Evolutionary conservation across 139 green algal species (phyloP), one percentile per base, ranked within the genome.

Genomic region (Chlamydomonas asymmetrica): DNA sequence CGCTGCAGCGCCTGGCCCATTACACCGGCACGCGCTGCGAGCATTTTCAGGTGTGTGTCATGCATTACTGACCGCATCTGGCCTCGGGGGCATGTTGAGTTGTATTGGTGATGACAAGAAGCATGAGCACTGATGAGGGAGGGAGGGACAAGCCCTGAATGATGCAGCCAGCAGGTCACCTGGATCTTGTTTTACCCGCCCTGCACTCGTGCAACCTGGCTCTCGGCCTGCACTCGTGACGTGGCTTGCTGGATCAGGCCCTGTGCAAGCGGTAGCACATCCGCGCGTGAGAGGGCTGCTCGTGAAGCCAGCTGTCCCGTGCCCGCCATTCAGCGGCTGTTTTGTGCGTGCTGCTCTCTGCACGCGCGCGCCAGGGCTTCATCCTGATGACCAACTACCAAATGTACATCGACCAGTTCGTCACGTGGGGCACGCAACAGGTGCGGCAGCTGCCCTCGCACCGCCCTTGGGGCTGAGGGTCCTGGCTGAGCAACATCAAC

Each of bases 361-460:
- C n/a, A n/a, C n/a, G n/a, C n/a, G n/a, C n/a, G n/a, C 52, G 50
- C 37, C 62, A 68, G 37, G 34, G 35, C 18, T 68, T 68, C 32
- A 27, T 68, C 4, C 62, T 68, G 35, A 37, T 68, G 25, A 68
- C 62, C 34, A 68, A 68, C 62, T 68, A 68, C 62, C 62, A 68
- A 38, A 18, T 20, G 20, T 68, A 52, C 62, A 25, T 68, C 9
- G 37, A 50, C 8, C 37, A 68, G 62, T 68, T 68, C 62, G 52
- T 68, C 62, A 23, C 18, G 20, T 68, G 62, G 62, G 62, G 35
- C 8, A 18, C 50, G 38, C 16, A 31, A 7, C 5, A 66, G 60
- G 60, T 66, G 60, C 41, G 34, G 8, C 25, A 63, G 25, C 31
- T 35, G 56, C 34, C 8, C 56, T 35, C 25, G 8, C 16, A 63